These are phyloP conservation scores for Candida frijolesensis DNA, from an alignment of 1,139 yeast genomes.

Conservation along the genomic window DNA sequence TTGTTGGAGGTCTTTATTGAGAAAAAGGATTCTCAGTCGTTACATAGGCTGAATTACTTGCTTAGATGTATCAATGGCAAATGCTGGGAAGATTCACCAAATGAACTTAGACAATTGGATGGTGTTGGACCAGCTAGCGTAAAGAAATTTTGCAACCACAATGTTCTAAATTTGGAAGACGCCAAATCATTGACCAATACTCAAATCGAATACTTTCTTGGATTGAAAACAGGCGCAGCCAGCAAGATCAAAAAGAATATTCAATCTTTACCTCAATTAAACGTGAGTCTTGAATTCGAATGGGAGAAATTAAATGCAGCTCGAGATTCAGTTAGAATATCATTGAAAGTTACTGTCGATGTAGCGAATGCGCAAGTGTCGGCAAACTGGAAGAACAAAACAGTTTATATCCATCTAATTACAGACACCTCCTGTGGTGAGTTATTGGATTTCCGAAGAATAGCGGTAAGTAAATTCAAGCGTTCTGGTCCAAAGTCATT, in stretches of 20 bases:
- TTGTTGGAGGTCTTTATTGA: conserved; percentile 43
- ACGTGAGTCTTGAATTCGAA: conserved; percentile 10
- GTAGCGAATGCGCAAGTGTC: conserved; percentile 19
- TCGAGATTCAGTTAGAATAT: conserved; percentile 13
- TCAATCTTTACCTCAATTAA: conserved; percentile 28
- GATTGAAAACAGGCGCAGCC: conserved; percentile 41
- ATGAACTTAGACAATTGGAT: conserved; percentile 45
- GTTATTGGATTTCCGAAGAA: conserved; percentile 41
- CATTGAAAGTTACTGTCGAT: conserved; percentile 23
- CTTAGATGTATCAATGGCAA: conserved; percentile 39
- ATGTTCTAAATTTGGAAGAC: conserved; percentile 30
- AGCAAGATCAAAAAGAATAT: conserved; percentile 28
- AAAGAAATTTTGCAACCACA: conserved; percentile 34
- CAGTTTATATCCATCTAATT: conserved; percentile 14
- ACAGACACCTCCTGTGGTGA: conserved; percentile 22
- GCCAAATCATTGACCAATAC: conserved; percentile 25
- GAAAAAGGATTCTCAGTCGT: conserved; percentile 40
- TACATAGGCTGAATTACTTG: conserved; percentile 35
- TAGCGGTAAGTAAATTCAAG: conserved; percentile 27
- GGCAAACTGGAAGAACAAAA: conserved; percentile 32
- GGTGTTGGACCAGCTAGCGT: conserved; percentile 44
- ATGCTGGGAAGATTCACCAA: conserved; percentile 51
- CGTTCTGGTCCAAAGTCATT: conserved; percentile 24
- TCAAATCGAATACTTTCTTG: conserved; percentile 40
- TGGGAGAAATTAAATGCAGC: conserved; percentile 9